Base-by-base conservation (phyloP, 495 filamentous ascomycete genomes). In the Choiromyces venosus region DNA sequence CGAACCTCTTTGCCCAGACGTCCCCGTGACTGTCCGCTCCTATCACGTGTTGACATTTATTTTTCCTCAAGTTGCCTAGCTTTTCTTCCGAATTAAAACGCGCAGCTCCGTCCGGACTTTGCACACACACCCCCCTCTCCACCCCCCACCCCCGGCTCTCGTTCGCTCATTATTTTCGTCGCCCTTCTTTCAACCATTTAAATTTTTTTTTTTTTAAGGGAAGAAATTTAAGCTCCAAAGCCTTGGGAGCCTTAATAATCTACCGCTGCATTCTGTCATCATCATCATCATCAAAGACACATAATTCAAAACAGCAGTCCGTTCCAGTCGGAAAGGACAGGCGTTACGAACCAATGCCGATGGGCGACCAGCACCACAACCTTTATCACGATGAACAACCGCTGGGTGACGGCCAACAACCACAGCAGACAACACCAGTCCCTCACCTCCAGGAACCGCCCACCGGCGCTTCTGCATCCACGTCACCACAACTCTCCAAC, bases 281-380 rank as follows among this genome's bases (percentile, higher is more conserved):
- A 61, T 61, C 52, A 61, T 61, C 52, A 61, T 61, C 52, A 61
- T 61, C 52, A 61, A 61, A 29, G 46, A 12, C 52, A 61, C 52
- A 61, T 61, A 61, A 61, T 61, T 61, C 10, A 29, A 61, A 61
- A 61, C 52, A 61, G 52, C 52, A 61, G 25, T 61, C 52, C 52
- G n/a, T 29, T 61, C 52, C 52, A 61, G n/a, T 29, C 9, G 52
- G 52, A 61, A 61, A 61, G 52, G 52, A 29, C 52, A 29, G 52
- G 52, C 52, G 52, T 6, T 29, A 29, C 25, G n/a, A 81, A 76
- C 73, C 72, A 74, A 73, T 80, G 70, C 76, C 75, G 75, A 81
- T 81, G 79, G 75, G 79, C 75, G 78, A 80, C 78, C 79, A 81
- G 66, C 79, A 81, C 66, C 79, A 81, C 73, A 76, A 78, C 68